Evolutionary conservation across 306 rosid genomes (phyloP).

Genomic region (Pachyrhizus erosus): DNA sequence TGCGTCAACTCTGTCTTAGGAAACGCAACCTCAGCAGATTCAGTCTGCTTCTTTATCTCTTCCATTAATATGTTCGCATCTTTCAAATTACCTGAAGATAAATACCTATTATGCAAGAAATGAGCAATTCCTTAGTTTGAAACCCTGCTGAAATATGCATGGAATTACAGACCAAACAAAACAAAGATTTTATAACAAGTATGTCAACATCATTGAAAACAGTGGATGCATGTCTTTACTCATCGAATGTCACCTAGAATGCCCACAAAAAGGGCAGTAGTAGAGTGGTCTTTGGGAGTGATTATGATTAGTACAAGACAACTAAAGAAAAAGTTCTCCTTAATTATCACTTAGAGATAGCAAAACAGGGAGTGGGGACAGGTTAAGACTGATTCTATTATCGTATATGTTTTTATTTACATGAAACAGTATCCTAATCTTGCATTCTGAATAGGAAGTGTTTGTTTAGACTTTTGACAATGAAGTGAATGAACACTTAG

Average conservation of each 20-base stretch:
- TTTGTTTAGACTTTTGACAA: background rate
- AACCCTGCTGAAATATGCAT: constrained; percentile 29
- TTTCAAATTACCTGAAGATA: constrained; percentile 80
- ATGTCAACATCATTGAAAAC: background rate
- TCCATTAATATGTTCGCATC: constrained; percentile 86
- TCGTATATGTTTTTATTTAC: background rate
- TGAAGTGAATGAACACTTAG: background rate
- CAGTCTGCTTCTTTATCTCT: constrained; percentile 74
- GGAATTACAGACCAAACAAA: constrained; percentile 25
- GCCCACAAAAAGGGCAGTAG: constrained; percentile 2
- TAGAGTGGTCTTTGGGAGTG: background rate
- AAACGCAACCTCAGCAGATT: constrained; percentile 56
- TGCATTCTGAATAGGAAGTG: constrained; percentile 7
- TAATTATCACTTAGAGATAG: background rate
- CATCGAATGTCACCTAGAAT: background rate
- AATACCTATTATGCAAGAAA: constrained; percentile 64
- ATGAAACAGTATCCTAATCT: constrained; percentile 14
- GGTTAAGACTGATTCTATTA: background rate
- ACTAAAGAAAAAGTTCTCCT: background rate
- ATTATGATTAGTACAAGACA: constrained; percentile 8
- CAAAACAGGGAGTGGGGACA: constrained; percentile 6
- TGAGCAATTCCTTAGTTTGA: constrained; percentile 11
- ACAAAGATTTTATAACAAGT: constrained; percentile 10
- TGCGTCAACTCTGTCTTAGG: constrained; percentile 79
- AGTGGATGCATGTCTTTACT: background rate